Base-by-base conservation (phyloP, 78 protist species). In the Ministeria vibrans region DNA sequence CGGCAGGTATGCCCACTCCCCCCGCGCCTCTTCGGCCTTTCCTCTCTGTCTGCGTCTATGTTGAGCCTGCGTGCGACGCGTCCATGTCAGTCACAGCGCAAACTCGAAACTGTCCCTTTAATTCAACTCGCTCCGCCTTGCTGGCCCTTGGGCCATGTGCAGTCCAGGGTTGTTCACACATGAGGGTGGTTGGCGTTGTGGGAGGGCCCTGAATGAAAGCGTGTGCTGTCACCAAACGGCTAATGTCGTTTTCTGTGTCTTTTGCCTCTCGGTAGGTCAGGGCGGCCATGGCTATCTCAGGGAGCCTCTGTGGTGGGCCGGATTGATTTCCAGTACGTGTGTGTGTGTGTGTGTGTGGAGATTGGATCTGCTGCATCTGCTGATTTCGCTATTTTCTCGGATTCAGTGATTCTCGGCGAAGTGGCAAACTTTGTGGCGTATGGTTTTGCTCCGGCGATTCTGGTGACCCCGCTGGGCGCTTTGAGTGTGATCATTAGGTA, bases 391-490 rank as follows among this genome's bases (percentile, higher is more conserved):
- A 5, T 63, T 28, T 5, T 63, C 5, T 2, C 70, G 11, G 27
- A 3, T 38, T 32, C 69, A 66, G 72, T 77, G 81, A n/a, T 62
- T 7, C 20, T 1, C 23, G 81, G 81, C 22, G 81, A 77, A 45
- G 0, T 39, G 3, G 81, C 81, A 38, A 77, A 77, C 73, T 77
- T 77, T 25, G 6, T 25, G 20, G 81, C 81, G 7, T 77, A 77
- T 59, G 72, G 74, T 1, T 77, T 39, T 49, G 81, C 81, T 2
- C 81, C 81, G 9, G 81, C 81, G 3, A 43, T 77, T 25, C 44
- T 77, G 11, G 81, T 77, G 32, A 77, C 81, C 20, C 81, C 81
- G 49, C 72, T 77, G 11, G 81, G 81, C 46, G 81, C 81, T 6
- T 0, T 27, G 39, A 43, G 73, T 27, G 69, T 77, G 63, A 38